Conservation (phyloP, 768 basidiomycete species). For the Boletus reticuloceps region DNA sequence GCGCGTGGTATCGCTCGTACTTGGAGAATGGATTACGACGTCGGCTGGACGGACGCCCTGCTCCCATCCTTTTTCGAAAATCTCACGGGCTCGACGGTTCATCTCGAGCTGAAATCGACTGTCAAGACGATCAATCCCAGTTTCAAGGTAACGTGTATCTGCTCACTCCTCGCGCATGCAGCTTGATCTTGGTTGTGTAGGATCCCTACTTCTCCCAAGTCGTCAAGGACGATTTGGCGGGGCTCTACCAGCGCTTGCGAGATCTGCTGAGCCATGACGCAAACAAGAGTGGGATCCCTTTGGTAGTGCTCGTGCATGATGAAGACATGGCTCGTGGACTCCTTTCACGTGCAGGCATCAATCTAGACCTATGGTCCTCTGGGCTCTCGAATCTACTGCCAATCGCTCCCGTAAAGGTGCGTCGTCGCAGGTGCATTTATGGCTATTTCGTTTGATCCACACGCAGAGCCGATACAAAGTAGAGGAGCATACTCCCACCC, state of each 20-base stretch:
- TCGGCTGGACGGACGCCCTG: constrained; percentile 41
- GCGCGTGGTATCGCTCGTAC: constrained; percentile 36
- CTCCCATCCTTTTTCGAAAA: constrained; percentile 25
- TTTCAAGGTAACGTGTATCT: constrained; percentile 14
- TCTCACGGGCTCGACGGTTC: constrained; percentile 13
- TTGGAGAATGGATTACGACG: constrained; percentile 35
- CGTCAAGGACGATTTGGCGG: constrained; percentile 6
- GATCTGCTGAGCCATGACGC: constrained; percentile 20
- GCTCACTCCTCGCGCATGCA: not conserved
- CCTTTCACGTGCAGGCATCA: constrained; percentile 41
- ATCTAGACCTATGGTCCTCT: constrained; percentile 40
- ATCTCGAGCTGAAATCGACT: constrained; percentile 16
- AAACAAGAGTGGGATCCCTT: constrained; percentile 27
- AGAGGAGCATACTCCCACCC: too few species aligned
- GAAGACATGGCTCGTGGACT: constrained; percentile 38
- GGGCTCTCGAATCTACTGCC: too few species aligned
- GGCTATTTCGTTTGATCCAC: too few species aligned
- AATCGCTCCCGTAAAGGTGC: too few species aligned
- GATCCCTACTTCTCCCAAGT: constrained; percentile 17
- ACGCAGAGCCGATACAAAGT: too few species aligned
- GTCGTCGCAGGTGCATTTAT: too few species aligned
- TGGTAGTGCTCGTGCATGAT: constrained; percentile 48
- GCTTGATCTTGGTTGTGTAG: constrained; percentile 4
- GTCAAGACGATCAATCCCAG: constrained; percentile 6
- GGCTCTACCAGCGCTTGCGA: constrained; percentile 16